Evolutionary conservation across 768 basidiomycete genomes (phyloP).

Genomic region (Boletus subparvulus): DNA sequence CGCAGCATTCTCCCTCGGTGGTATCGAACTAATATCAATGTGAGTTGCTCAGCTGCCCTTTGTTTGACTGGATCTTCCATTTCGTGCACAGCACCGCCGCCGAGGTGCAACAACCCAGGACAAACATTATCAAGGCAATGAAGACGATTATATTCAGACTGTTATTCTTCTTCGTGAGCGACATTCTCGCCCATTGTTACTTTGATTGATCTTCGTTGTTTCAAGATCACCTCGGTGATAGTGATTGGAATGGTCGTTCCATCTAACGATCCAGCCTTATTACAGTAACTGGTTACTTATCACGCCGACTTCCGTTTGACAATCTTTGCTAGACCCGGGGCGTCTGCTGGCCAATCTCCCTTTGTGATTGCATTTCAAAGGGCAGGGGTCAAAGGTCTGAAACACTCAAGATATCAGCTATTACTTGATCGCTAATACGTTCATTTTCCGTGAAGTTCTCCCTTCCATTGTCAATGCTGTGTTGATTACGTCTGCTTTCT

Average conservation of each 20-base stretch:
- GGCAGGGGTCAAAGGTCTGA: conserved; percentile 63
- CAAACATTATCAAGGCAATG: conserved; percentile 76
- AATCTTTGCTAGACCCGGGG: conserved; percentile 5
- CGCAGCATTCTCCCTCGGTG: conserved; percentile 71
- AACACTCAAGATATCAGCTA: conserved; percentile 1
- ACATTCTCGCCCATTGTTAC: background rate
- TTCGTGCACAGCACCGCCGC: conserved; percentile 56
- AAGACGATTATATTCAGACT: conserved; percentile 80
- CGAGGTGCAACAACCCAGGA: conserved; percentile 75
- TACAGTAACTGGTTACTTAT: conserved; percentile 32
- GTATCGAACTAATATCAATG: conserved; percentile 75
- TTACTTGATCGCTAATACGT: background rate
- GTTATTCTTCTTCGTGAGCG: conserved; percentile 32
- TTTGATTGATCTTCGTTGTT: background rate
- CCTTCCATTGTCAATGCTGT: conserved; percentile 72
- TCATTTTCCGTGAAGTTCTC: conserved; percentile 38
- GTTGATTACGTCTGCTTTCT: conserved; percentile 71
- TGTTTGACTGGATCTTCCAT: conserved; percentile 9
- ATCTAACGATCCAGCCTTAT: conserved; percentile 55
- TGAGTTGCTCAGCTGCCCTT: conserved; percentile 31
- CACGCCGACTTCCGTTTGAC: background rate
- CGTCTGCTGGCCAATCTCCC: conserved; percentile 66
- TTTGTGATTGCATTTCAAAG: conserved; percentile 80
- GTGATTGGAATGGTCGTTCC: conserved; percentile 79
- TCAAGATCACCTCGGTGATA: conserved; percentile 32